These are phyloP conservation scores for Backusella liffmaniae DNA, from an alignment of 192 early-diverging fungal species.

Conservation along the genomic window DNA sequence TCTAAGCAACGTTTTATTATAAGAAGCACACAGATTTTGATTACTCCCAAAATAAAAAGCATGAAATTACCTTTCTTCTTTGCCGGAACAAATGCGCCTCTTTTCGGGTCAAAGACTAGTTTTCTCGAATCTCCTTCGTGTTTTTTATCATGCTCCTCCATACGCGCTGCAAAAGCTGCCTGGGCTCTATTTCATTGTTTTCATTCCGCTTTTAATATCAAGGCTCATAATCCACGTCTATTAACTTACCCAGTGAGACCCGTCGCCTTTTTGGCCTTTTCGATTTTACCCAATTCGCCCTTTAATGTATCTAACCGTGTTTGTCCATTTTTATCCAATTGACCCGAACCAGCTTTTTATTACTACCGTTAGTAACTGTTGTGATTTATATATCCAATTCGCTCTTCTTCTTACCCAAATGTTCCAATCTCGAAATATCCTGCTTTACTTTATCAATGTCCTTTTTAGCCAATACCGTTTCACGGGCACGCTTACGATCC, in stretches of 20 bases:
- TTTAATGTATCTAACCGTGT: conserved; percentile 43
- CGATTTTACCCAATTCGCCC: conserved; percentile 53
- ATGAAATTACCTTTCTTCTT: conserved; percentile 20
- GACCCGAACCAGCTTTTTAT: conserved; percentile 27
- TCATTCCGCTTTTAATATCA: background rate
- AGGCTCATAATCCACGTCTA: background rate
- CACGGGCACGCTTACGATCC: conserved; percentile 53
- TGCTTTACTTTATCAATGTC: conserved; percentile 53
- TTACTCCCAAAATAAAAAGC: background rate
- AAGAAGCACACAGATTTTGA: background rate
- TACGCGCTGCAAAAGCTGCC: conserved; percentile 22
- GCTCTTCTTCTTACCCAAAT: conserved; percentile 39
- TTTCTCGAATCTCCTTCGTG: conserved; percentile 25
- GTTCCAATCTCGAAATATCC: conserved; percentile 47
- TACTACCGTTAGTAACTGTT: background rate
- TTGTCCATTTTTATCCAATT: conserved; percentile 46
- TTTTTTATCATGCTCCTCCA: conserved; percentile 12
- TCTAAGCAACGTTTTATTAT: background rate
- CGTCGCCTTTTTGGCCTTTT: conserved; percentile 53
- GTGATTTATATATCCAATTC: background rate
- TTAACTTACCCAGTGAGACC: conserved; percentile 18
- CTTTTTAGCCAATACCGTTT: conserved; percentile 50
- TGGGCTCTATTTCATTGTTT: conserved; percentile 12
- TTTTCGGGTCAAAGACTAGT: conserved; percentile 35
- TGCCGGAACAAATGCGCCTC: conserved; percentile 31